Evolutionary conservation across 768 basidiomycete species (phyloP).

Genomic region (Pisolithus microcarpus): DNA sequence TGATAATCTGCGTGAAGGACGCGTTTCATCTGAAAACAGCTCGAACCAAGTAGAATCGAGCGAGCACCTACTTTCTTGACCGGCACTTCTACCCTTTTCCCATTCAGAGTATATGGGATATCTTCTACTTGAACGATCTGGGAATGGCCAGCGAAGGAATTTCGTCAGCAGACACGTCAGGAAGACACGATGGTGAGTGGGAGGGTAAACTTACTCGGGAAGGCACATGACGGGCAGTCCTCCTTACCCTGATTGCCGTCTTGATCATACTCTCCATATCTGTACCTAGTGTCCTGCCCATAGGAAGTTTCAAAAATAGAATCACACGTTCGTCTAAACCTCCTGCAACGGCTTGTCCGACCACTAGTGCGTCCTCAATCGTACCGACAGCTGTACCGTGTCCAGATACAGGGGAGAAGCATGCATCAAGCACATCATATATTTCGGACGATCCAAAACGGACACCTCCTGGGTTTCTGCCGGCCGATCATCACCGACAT

Average conservation of each 20-base stretch:
- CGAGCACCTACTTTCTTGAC: slow-evolving; percentile 51
- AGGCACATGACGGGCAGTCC: slow-evolving; percentile 74
- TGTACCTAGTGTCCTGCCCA: slow-evolving; percentile 41
- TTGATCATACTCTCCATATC: slow-evolving; percentile 52
- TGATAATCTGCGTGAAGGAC: slow-evolving; percentile 51
- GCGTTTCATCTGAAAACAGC: neutral
- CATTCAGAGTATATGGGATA: slow-evolving; percentile 75
- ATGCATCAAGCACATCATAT: slow-evolving; percentile 67
- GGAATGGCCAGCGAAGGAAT: slow-evolving; percentile 4
- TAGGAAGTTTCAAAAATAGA: slow-evolving; percentile 61
- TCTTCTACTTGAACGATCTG: slow-evolving; percentile 66
- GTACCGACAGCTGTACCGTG: slow-evolving; percentile 25
- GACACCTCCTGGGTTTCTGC: slow-evolving; percentile 74
- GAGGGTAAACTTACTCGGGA: slow-evolving; percentile 42
- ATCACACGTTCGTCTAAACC: slow-evolving; percentile 72
- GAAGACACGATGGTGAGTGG: neutral
- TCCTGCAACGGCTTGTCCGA: slow-evolving; percentile 59
- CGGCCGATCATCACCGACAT: slow-evolving; percentile 3
- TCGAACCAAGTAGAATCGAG: slow-evolving; percentile 8
- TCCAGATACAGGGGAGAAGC: slow-evolving; percentile 38
- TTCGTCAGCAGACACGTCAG: slow-evolving; percentile 14
- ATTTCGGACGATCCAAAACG: slow-evolving; percentile 78
- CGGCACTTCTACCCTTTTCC: slow-evolving; percentile 73
- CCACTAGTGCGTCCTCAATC: slow-evolving; percentile 56
- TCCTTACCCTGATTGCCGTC: slow-evolving; percentile 49